Percentiles rank a stretch among this genome's conserved stretches.
Evolutionary conservation across 148 eudicot species (phyloP).

Genomic region (Gaultheria prostrata): DNA sequence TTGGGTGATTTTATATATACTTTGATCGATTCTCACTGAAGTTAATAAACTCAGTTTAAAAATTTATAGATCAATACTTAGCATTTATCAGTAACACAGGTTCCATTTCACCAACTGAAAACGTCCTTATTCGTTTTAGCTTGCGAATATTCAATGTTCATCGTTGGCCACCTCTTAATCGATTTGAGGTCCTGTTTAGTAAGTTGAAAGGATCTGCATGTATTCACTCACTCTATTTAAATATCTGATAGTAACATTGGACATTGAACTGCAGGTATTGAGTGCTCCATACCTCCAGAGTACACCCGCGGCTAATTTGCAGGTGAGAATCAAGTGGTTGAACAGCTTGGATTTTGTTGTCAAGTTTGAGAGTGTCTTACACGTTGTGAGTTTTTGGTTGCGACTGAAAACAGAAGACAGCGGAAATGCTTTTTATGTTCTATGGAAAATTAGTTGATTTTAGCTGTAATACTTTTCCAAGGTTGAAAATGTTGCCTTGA

Average conservation of each 20-base stretch:
- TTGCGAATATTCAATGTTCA: background rate
- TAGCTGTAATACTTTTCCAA: background rate
- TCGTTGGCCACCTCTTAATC: background rate
- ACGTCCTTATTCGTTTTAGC: background rate
- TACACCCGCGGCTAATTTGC: conserved; percentile 31
- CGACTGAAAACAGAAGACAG: background rate
- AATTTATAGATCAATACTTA: background rate
- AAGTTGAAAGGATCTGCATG: background rate
- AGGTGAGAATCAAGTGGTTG: conserved; percentile 42
- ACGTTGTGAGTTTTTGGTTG: background rate
- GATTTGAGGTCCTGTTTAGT: background rate
- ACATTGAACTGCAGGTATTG: conserved; percentile 46
- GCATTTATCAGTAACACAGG: background rate
- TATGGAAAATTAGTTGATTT: background rate
- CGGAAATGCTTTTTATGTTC: background rate
- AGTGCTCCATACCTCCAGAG: conserved; percentile 80
- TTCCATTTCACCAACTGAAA: background rate
- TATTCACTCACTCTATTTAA: background rate
- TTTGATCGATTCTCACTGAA: background rate
- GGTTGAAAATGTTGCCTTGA: background rate
- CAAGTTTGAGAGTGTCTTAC: background rate
- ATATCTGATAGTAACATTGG: background rate
- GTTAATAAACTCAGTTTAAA: background rate
- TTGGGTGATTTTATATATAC: background rate
- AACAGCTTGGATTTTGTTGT: background rate